Evolutionary conservation across 352 stramenopile genomes (phyloP), one percentile per base, ranked within the genome.

Genomic region (Pythium angustatum): DNA sequence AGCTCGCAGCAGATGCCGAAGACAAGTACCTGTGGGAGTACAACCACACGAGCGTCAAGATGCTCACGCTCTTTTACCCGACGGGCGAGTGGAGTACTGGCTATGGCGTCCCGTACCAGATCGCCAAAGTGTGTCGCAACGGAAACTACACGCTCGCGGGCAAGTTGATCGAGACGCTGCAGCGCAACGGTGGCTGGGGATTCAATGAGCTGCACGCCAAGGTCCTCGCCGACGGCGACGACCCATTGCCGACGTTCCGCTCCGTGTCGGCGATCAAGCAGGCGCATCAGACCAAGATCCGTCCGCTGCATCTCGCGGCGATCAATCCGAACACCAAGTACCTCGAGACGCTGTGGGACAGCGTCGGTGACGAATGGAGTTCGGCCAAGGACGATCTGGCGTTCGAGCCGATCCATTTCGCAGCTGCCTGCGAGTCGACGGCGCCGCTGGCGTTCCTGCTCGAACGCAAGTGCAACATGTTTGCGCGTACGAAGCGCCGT

Each of bases 291-390:
- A 88, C 81, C 2, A 73, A 74, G 12, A 75, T 93, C n/a, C 80
- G 80, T 0, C 85, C 85, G 15, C 57, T 94, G 19, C 85, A 94
- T 40, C 57, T 94, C 17, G 83, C 85, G 10, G 76, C 78, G 1
- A 90, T 94, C 57, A 92, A 94, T 24, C 83, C 85, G 2, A 88
- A 91, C 34, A 77, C 62, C 0, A 85, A 79, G 60, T 87, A 90
- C 49, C 63, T 94, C 11, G 68, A 85, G 33, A 58, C 65, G 11
- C 61, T 94, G 14, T 91, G 80, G 80, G 78, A 83, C 7, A 69
- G 71, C 6, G 79, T 71, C 2, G 75, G 85, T 1, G 76, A 80
- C 28, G 81, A 89, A 30, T 83, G 68, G 33, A 69, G 71, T 11
- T 70, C 64, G 1, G 76, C 76, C 1, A 88, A 92, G 44, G 83